These are phyloP conservation scores for Picochlorum sp. DNA, from an alignment of 139 green algal genomes.

Conservation along the genomic window DNA sequence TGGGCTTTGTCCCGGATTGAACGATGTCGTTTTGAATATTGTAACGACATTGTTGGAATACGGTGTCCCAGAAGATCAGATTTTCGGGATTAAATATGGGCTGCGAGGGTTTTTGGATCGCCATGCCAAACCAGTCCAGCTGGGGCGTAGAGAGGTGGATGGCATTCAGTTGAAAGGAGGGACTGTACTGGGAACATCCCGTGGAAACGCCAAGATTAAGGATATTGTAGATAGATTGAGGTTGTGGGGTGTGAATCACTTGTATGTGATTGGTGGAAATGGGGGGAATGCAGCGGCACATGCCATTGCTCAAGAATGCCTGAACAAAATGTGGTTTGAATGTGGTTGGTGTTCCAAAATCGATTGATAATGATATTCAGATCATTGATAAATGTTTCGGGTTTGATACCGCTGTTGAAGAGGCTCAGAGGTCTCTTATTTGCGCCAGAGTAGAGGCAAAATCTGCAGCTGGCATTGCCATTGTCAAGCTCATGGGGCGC, in stretches of 20 bases:
- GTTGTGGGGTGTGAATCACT: slow-evolving; percentile 84
- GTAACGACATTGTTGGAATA: slow-evolving; percentile 68
- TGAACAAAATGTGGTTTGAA: slow-evolving; percentile 61
- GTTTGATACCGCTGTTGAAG: slow-evolving; percentile 97
- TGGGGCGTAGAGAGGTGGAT: slow-evolving; percentile 67
- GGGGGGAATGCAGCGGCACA: slow-evolving; percentile 76
- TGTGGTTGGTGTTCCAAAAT: slow-evolving; percentile 92
- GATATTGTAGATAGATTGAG: slow-evolving; percentile 86
- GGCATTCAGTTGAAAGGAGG: slow-evolving; percentile 91
- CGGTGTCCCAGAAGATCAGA: slow-evolving; percentile 62
- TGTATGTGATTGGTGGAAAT: slow-evolving; percentile 82
- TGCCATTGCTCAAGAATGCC: slow-evolving; percentile 71
- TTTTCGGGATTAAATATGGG: slow-evolving; percentile 87
- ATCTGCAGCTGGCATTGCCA: slow-evolving; percentile 71
- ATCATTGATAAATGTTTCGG: slow-evolving; percentile 60
- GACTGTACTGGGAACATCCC: slow-evolving; percentile 86
- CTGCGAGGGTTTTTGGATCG: slow-evolving; percentile 86
- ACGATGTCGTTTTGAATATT: slow-evolving; percentile 90
- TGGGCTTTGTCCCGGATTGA: slow-evolving; percentile 90
- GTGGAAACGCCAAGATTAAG: slow-evolving; percentile 82
- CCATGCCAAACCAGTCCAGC: slow-evolving; percentile 68
- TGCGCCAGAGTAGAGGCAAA: slow-evolving; percentile 89
- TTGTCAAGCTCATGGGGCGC: slow-evolving; percentile 98
- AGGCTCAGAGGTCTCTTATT: slow-evolving; percentile 87
- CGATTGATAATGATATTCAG: slow-evolving; percentile 98